phyloP scores from a whole-genome alignment of 768 basidiomycete genomes.

The Mycena galericulata region DNA sequence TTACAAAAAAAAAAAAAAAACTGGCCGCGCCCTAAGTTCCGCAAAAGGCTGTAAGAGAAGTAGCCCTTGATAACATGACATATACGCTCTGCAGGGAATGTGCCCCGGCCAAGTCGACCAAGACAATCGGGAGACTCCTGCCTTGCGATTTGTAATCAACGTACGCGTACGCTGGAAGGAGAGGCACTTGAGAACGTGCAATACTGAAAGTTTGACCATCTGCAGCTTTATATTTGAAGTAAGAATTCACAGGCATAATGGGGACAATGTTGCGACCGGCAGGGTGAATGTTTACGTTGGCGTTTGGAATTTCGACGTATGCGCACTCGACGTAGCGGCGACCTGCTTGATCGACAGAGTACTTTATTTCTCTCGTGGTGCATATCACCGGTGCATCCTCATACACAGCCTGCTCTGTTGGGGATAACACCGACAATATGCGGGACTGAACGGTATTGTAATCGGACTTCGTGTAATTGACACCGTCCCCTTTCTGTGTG shows the following conservation, averaged over 20 bases:
- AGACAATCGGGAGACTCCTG: background rate
- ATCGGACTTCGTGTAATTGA: too few relatives aligned
- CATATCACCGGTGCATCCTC: background rate
- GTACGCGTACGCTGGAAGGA: constrained; percentile 7
- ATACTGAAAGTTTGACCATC: background rate
- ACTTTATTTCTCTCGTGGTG: background rate
- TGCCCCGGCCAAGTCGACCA: background rate
- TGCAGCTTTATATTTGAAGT: too few relatives aligned
- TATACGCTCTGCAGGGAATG: background rate
- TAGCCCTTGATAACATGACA: constrained; percentile 22
- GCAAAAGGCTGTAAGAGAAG: too few relatives aligned
- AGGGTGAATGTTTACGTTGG: too few relatives aligned
- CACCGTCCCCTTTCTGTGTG: too few relatives aligned
- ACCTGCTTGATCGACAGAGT: background rate
- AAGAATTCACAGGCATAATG: too few relatives aligned
- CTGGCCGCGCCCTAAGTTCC: too few relatives aligned
- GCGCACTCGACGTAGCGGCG: constrained; percentile 3
- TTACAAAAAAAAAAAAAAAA: too few relatives aligned
- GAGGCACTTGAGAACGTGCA: background rate
- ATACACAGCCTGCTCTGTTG: background rate
- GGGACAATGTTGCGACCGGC: too few relatives aligned
- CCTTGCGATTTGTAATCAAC: constrained; percentile 15
- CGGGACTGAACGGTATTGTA: background rate
- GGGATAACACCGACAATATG: background rate
- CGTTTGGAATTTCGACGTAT: background rate